A percentile compares a stretch with the other conserved stretches of the same genome.
phyloP scores from a whole-genome alignment of 1,284 basidiomycete species.

The Leccinum pachyderme region DNA sequence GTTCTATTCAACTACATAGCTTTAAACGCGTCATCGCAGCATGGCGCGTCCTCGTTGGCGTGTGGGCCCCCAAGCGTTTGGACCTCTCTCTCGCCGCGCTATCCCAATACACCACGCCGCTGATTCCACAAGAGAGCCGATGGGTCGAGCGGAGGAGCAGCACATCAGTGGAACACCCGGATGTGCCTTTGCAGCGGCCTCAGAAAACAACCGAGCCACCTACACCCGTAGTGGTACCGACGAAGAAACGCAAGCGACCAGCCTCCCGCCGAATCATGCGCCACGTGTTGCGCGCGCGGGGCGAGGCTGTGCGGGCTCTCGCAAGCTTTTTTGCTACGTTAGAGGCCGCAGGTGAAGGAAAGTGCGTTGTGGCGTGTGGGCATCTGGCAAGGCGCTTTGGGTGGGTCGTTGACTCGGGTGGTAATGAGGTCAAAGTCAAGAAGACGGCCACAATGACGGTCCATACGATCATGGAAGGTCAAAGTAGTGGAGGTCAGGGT shows the following conservation, averaged over 20 bases:
- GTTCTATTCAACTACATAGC: constrained; percentile 36
- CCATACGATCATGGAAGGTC: not conserved
- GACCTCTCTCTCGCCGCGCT: constrained; percentile 72
- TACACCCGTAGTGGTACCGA: constrained; percentile 22
- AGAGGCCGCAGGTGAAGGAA: constrained; percentile 45
- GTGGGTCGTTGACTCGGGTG: constrained; percentile 30
- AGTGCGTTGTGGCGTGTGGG: constrained; percentile 52
- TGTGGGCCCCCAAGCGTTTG: constrained; percentile 82
- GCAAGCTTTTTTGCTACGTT: constrained; percentile 69
- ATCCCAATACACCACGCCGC: constrained; percentile 70
- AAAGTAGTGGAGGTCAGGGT: constrained; percentile 9
- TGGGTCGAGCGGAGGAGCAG: constrained; percentile 58
- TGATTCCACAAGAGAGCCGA: constrained; percentile 60
- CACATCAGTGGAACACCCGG: constrained; percentile 14
- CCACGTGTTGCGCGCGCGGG: constrained; percentile 79
- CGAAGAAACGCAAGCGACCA: constrained; percentile 47
- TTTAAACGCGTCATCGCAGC: constrained; percentile 81
- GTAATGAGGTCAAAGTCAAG: constrained; percentile 24
- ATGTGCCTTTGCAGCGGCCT: not conserved
- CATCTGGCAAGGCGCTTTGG: constrained; percentile 62
- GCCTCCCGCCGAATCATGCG: constrained; percentile 80
- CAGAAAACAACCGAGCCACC: constrained; percentile 36
- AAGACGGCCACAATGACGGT: constrained; percentile 7
- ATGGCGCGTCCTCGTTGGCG: constrained; percentile 87
- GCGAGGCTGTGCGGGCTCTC: constrained; percentile 74